Base-by-base conservation (phyloP, 2,329 filamentous ascomycete species). In the Trichothecium sympodiale region DNA sequence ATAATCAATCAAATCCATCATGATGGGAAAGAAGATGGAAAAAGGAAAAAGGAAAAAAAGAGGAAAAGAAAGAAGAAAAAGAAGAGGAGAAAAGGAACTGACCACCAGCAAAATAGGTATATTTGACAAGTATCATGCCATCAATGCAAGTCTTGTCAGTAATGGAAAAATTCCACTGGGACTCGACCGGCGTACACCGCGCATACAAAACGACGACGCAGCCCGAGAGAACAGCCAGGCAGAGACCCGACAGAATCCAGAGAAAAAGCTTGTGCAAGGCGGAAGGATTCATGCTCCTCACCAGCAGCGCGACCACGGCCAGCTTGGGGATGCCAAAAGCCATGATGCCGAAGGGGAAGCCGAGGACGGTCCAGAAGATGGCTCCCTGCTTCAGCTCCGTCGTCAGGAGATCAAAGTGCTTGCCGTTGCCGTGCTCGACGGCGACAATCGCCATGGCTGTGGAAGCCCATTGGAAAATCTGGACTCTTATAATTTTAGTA, bases 321-420 rank as follows among this genome's bases (percentile, higher is more conserved):
- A 64, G 48, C 45, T 65, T 65, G 4, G 61, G 62, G 1, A 64
- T 35, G 2, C 43, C 52, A 37, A 65, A 63, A 3, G 58, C 56
- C 39, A 60, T 40, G 8, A 64, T 44, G 4, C 59, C 58, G 3
- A 57, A 53, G 1, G 48, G 44, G 38, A 64, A 64, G 15, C 50
- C 54, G 27, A 53, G 44, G 10, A 58, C 47, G 4, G 55, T 61
- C 43, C 51, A 64, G 25, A 57, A 17, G 26, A 34, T 34, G 26
- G 25, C 27, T 6, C 26, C 34, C 27, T 35, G 34, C 34, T 29
- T 35, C 10, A 29, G 15, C 15, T 35, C 37, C 17, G 26, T 13
- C 17, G 28, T 35, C 33, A 40, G 35, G 14, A 35, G 31, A 23
- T 40, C 38, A 17, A 40, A 40, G 38, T 40, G 38, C 14, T 26